A percentile compares a stretch with the other conserved stretches of the same genome.
Evolutionary conservation across 306 rosid genomes (phyloP).

Genomic region (Corylus avellana): DNA sequence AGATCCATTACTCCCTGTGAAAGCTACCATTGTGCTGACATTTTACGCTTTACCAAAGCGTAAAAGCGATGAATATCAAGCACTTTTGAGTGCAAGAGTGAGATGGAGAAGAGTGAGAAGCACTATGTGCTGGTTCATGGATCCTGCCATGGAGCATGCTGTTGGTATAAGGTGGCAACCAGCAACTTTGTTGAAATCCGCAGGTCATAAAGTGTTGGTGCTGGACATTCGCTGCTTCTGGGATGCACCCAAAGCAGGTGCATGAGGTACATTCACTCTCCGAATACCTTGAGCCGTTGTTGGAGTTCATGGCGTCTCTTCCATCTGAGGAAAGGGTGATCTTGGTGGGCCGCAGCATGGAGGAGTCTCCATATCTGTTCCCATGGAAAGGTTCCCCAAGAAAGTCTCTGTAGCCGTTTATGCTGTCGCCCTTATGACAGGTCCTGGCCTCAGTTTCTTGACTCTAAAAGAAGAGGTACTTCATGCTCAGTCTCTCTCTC

Average conservation of each 20-base stretch:
- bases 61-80: too few relatives aligned
- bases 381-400: constrained; percentile 60
- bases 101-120: constrained; percentile 13
- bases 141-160: constrained; percentile 62
- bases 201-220: constrained; percentile 49
- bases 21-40: too few relatives aligned
- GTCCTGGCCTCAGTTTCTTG: constrained; percentile 12
- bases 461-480: constrained; percentile 10
- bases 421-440: constrained; percentile 39
- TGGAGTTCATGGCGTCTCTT: constrained; percentile 38
- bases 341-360: constrained; percentile 60
- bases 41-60: too few relatives aligned
- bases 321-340: constrained; percentile 44
- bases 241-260: constrained; percentile 42
- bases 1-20: too few relatives aligned
- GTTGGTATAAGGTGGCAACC: constrained; percentile 57
- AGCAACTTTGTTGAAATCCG: constrained; percentile 28
- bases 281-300: constrained; percentile 48
- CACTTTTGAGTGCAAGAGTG: not conserved
- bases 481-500: not conserved
- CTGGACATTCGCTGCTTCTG: constrained; percentile 60
- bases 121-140: constrained; percentile 69
- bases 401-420: constrained; percentile 53
- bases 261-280: constrained; percentile 31
- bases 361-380: constrained; percentile 41